A percentile compares a stretch with the other conserved stretches of the same genome.
Evolutionary conservation across 75 land plant genomes (phyloP).

Genomic region (Pinus taeda): DNA sequence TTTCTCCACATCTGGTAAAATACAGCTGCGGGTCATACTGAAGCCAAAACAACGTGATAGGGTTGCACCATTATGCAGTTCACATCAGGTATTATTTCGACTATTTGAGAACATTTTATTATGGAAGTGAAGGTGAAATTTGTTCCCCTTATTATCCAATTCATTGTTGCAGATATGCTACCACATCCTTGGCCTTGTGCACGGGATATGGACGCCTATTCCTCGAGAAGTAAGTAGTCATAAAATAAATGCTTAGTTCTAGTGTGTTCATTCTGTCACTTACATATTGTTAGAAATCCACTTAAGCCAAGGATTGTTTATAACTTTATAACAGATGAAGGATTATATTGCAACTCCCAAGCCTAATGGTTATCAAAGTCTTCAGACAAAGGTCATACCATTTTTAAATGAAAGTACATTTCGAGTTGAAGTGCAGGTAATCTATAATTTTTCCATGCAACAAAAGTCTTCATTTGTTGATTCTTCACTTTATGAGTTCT

Average conservation of each 20-base stretch:
- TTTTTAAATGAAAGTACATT: slow-evolving; percentile 92
- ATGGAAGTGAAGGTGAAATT: background rate
- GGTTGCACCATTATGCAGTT: slow-evolving; percentile 70
- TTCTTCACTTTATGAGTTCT: background rate
- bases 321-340: slow-evolving; percentile 70
- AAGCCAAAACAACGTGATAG: slow-evolving; percentile 63
- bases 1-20: background rate
- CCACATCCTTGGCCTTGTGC: slow-evolving; percentile 94
- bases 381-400: slow-evolving; percentile 93
- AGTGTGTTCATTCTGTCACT: background rate
- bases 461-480: background rate
- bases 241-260: background rate
- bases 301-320: background rate
- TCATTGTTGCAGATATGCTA: slow-evolving; percentile 73
- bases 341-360: slow-evolving; percentile 98
- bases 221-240: slow-evolving; percentile 72
- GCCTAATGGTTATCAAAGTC: slow-evolving; percentile 98
- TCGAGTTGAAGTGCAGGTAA: slow-evolving; percentile 92
- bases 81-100: slow-evolving; percentile 61
- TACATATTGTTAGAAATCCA: background rate
- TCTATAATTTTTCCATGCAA: background rate
- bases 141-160: background rate
- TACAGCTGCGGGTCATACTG: slow-evolving; percentile 80
- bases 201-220: slow-evolving; percentile 96
- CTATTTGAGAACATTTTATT: background rate